These are phyloP conservation scores for Withania somnifera DNA, from an alignment of 305 asterid genomes.

Conservation along the genomic window DNA sequence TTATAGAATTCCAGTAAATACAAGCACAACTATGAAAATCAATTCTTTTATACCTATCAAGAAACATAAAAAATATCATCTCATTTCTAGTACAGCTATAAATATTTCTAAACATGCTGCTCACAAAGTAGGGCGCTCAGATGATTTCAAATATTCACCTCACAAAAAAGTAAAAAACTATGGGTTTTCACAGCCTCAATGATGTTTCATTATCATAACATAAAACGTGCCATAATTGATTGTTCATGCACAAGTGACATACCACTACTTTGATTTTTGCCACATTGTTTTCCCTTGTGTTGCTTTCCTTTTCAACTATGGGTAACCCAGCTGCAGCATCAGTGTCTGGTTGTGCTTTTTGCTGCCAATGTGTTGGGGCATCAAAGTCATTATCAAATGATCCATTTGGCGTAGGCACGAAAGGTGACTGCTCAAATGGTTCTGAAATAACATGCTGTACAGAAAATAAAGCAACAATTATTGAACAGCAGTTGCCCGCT, in stretches of 20 bases:
- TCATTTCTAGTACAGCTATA: not conserved
- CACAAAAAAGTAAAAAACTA: not conserved
- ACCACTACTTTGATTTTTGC: constrained; percentile 99
- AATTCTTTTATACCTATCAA: not conserved
- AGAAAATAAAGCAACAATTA: constrained; percentile 16
- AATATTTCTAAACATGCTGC: not conserved
- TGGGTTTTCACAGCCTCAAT: not conserved
- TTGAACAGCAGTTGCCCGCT: not conserved
- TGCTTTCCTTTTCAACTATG: constrained; percentile 50
- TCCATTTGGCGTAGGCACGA: constrained; percentile 66
- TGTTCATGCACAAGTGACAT: constrained; percentile 19
- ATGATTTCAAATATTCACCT: not conserved
- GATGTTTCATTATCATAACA: not conserved
- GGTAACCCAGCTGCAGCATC: constrained; percentile 43
- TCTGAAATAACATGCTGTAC: constrained; percentile 83
- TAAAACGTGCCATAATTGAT: not conserved
- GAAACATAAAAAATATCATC: not conserved
- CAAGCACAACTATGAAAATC: not conserved
- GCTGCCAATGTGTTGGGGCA: constrained; percentile 39
- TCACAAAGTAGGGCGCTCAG: not conserved
- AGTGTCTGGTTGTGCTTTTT: constrained; percentile 44
- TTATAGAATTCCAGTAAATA: not conserved
- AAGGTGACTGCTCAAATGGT: constrained; percentile 86
- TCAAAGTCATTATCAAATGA: constrained; percentile 59
- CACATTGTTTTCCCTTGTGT: constrained; percentile 70